Conservation (phyloP, 2,329 filamentous ascomycete species). For the Lachnellula occidentalis region DNA sequence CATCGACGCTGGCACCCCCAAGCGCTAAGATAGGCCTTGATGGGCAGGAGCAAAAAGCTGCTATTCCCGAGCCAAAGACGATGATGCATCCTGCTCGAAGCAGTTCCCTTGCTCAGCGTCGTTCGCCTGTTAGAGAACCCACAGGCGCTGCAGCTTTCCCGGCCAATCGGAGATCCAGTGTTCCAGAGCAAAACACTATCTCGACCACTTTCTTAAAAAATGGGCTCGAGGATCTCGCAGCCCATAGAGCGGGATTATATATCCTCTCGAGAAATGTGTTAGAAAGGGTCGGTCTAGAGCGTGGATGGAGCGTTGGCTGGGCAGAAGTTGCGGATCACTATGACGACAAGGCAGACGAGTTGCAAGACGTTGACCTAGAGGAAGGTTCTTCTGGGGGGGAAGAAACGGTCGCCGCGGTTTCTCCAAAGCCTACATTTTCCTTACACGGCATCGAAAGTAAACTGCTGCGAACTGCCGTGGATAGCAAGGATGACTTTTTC, state of each 20-base stretch:
- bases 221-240: constrained; percentile 77
- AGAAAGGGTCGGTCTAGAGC: constrained; percentile 64
- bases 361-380: constrained; percentile 55
- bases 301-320: constrained; percentile 77
- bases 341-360: constrained; percentile 32
- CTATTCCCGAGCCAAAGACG: constrained; percentile 63
- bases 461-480: constrained; percentile 55
- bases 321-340: constrained; percentile 46
- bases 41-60: constrained; percentile 53
- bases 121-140: constrained; percentile 37
- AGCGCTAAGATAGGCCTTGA: constrained; percentile 29
- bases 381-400: constrained; percentile 12
- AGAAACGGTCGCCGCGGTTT: not conserved
- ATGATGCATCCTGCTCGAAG: constrained; percentile 64
- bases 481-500: constrained; percentile 59
- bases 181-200: constrained; percentile 36
- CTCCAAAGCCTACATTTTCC: constrained; percentile 16
- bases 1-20: constrained; percentile 44
- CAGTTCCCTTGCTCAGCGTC: constrained; percentile 49
- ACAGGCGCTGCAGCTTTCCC: constrained; percentile 52
- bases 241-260: constrained; percentile 75
- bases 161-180: constrained; percentile 36
- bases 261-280: constrained; percentile 74
- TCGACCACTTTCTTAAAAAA: constrained; percentile 47
- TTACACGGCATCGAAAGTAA: constrained; percentile 47